Evolutionary conservation across 768 basidiomycete genomes (phyloP).

Genomic region (Mycena albidolilacea): DNA sequence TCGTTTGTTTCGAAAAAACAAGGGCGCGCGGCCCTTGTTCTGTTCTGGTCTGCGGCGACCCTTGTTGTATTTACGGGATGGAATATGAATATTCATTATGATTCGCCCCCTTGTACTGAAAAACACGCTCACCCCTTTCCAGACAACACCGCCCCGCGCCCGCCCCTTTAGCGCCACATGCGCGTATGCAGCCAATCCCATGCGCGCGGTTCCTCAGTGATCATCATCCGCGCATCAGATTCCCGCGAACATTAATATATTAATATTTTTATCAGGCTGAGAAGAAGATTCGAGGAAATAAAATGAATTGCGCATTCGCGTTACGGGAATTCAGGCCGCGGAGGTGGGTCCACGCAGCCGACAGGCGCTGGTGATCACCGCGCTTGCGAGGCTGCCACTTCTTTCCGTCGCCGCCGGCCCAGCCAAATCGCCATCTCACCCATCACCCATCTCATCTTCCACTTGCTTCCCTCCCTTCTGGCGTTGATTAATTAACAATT

Average conservation of each 20-base stretch:
- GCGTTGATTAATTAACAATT: constrained; percentile 4
- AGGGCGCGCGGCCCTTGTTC: neutral
- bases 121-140: neutral
- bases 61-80: neutral
- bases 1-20: neutral
- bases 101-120: too few species aligned
- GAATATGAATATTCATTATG: too few species aligned
- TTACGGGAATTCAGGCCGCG: neutral
- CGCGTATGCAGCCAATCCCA: too few species aligned
- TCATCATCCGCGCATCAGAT: too few species aligned
- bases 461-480: neutral
- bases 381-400: neutral
- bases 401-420: constrained; percentile 29
- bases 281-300: neutral
- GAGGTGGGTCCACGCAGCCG: neutral
- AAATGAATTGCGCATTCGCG: neutral
- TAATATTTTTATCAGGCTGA: neutral
- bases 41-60: neutral
- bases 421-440: neutral
- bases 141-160: neutral
- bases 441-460: neutral
- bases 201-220: too few species aligned
- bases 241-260: too few species aligned
- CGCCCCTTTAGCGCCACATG: neutral
- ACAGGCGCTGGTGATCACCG: constrained; percentile 15